phyloP scores from a whole-genome alignment of 2,329 filamentous ascomycete genomes.

The Hirsutella minnesotensis region DNA sequence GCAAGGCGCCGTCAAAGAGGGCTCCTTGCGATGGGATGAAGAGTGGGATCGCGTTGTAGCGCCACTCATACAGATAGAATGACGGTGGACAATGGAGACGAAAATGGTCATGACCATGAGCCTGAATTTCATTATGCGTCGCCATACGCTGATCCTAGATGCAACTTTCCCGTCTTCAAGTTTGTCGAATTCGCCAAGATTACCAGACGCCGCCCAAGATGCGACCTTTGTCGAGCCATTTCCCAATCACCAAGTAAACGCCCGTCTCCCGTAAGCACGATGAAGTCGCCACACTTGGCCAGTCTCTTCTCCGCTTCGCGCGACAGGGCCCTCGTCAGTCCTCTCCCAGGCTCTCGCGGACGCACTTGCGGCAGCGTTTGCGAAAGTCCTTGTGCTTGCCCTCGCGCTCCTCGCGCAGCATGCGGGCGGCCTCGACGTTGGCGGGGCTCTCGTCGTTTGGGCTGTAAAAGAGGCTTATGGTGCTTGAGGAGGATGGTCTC shows the following conservation, averaged over 20 bases:
- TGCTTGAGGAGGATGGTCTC: conserved; percentile 87
- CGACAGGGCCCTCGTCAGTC: conserved; percentile 28
- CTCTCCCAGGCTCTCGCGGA: conserved; percentile 70
- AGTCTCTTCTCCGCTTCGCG: neutral
- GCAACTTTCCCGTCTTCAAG: too few relatives aligned
- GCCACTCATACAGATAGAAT: conserved; percentile 46
- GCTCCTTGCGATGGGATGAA: conserved; percentile 71
- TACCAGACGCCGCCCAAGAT: neutral
- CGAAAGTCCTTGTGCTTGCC: conserved; percentile 59
- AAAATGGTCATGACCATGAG: neutral
- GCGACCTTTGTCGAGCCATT: neutral
- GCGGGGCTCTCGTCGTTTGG: conserved; percentile 94
- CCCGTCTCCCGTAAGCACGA: neutral
- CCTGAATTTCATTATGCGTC: too few relatives aligned
- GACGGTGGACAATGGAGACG: neutral
- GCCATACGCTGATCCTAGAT: too few relatives aligned
- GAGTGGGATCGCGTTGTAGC: conserved; percentile 85
- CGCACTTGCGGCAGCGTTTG: conserved; percentile 63
- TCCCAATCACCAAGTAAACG: neutral
- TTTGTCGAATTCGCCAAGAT: neutral
- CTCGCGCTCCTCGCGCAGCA: conserved; percentile 70
- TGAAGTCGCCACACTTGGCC: neutral
- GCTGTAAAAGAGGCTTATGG: conserved; percentile 82
- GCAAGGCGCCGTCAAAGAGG: conserved; percentile 62
- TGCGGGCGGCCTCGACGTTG: conserved; percentile 81